A percentile compares a stretch with the other conserved stretches of the same genome.
Conservation (phyloP, 306 rosid species). For the Rosa lucieae region DNA sequence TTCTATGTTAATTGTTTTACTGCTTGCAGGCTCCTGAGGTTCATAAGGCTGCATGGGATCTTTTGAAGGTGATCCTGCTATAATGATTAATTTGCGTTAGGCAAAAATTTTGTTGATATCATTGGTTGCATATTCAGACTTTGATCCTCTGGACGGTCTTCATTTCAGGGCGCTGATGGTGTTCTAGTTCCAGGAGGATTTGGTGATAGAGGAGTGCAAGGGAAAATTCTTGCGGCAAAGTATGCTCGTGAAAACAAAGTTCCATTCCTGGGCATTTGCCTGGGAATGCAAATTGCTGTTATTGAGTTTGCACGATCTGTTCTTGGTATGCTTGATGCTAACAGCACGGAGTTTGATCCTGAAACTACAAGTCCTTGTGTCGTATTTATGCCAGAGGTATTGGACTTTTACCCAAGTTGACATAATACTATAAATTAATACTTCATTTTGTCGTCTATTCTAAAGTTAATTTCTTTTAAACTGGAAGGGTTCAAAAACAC, state of each 20-base stretch:
- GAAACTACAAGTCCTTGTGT: slow-evolving; percentile 69
- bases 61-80: slow-evolving; percentile 59
- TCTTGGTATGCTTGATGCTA: slow-evolving; percentile 66
- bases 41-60: slow-evolving; percentile 70
- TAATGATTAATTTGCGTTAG: slow-evolving; percentile 12
- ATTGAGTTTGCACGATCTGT: slow-evolving; percentile 76
- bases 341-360: slow-evolving; percentile 73
- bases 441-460: neutral
- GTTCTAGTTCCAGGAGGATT: slow-evolving; percentile 92
- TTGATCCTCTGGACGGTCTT: slow-evolving; percentile 23
- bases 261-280: slow-evolving; percentile 78
- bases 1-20: slow-evolving; percentile 21
- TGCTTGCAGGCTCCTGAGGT: slow-evolving; percentile 61
- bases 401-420: neutral
- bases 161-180: slow-evolving; percentile 71
- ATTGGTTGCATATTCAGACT: slow-evolving; percentile 1
- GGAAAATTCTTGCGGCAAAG: slow-evolving; percentile 86
- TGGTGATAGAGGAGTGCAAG: slow-evolving; percentile 88
- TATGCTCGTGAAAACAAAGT: slow-evolving; percentile 69
- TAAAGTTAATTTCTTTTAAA: slow-evolving; percentile 19
- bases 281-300: slow-evolving; percentile 91
- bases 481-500: slow-evolving; percentile 80
- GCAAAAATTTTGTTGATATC: neutral
- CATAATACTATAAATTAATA: neutral
- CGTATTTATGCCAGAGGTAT: slow-evolving; percentile 86